Evolutionary conservation across 441 rosid species (phyloP), one percentile per base, ranked within the genome.

Genomic region (Jatropha podagrica): DNA sequence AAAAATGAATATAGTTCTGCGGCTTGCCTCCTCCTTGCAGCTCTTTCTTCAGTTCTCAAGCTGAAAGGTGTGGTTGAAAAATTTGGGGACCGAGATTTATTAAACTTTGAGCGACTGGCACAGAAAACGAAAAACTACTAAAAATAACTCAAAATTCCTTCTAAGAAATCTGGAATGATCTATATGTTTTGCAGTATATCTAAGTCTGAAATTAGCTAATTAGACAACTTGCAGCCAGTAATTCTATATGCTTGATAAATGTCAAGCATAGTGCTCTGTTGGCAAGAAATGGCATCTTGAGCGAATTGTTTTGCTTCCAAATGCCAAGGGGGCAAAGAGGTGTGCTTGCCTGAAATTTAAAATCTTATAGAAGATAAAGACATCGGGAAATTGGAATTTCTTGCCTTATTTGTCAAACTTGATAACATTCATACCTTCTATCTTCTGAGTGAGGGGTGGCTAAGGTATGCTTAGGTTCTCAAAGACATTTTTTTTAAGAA

Each of bases 1-100:
- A 48, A 54, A 58, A 59, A 4, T 32, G 2, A 65, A 69, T n/a
- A 15, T 48, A 60, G 49, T 5, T 55, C 51, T 59, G 32, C 63
- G 3, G 42, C 88, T 82, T 85, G 79, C 95, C 91, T 87, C 84
- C 77, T 89, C 88, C 97, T 87, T 61, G 89, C 85, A 68, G 97
- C 92, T 86, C 97, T 86, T 77, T 92, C 97, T 87, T 91, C 94
- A 8, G 91, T 91, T 84, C 89, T 92, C 73, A 87, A 77, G 69
- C 81, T 81, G 84, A 92, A 95, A 69, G 97, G 93, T 67, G 91
- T 82, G 61, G 91, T 82, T 51, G 89, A 87, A 69, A 87, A 71
- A 76, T 83, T 83, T 38, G 97, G 91, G 18, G 95, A 89, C 55
- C 77, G 81, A 20, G 86, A 71, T 83, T 88, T 88, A 81, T 83